Base-by-base conservation (phyloP, 139 green algal genomes). In the Zygnema cylindricum region DNA sequence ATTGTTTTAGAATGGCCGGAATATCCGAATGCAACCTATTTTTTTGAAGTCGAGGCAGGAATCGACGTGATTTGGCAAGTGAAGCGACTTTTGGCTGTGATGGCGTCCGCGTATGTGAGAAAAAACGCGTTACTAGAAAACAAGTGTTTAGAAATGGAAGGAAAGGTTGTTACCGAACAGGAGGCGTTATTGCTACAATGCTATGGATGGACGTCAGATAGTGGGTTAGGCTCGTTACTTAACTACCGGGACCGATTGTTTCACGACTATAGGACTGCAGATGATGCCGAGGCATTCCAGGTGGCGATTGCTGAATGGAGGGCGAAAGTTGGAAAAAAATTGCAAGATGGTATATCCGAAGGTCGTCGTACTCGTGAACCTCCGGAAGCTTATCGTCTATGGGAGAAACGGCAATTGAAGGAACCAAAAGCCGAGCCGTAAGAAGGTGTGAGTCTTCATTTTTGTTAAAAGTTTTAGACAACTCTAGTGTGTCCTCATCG, bases 1-100 rank as follows among this genome's bases (percentile, higher is more conserved):
- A 90, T 91, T 25, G 55, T 91, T 23, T 25, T 91, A 25, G 86
- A 91, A 77, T 36, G 78, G 38, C 86, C 86, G 30, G 78, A 91
- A 77, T 91, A 91, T 43, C 76, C 76, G 23, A 71, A 81, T 35
- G 86, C 86, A 1, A 91, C 86, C 23, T 91, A 91, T 49, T 91
- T 89, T 49, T 91, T 91, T 43, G 78, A 91, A n/a, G 1, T 91
- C 11, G 86, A 86, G 54, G 78, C 54, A 73, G 55, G 36, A 1
- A 30, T 43, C 25, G 41, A 73, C 40, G 35, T 91, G 36, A 11
- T 22, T 7, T 89, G 43, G 55, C 86, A 91, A 75, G 25, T 91
- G 55, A 57, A 84, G 41, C 78, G 86, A 23, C 69, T 91, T 71
- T 22, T 91, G 55, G 55, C 86, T 22, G 79, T 89, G n/a, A 36